Evolutionary conservation across 352 stramenopile species (phyloP), one percentile per base, ranked within the genome.

Genomic region (Phytopythium vexans): DNA sequence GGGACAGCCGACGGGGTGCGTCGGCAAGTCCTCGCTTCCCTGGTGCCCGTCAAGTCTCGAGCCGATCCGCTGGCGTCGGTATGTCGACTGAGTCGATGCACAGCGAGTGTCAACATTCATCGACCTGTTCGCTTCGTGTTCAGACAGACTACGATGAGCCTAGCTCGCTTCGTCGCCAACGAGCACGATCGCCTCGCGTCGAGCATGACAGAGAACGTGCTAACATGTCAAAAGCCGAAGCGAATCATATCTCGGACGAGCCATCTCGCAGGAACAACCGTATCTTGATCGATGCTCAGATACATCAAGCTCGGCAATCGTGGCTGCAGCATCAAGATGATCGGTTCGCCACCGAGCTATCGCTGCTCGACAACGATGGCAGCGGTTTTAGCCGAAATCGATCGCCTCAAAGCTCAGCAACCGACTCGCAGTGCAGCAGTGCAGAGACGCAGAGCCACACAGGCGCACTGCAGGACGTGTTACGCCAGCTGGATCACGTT

Each of bases 91-190:
- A 37, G 12, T 45, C 31, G 9, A 37, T 47, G 4, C 9, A 44
- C 37, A 10, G 12, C 6, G 35, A 47, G 21, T 55, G 34, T 27
- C 33, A 32, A 15, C 6, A n/a, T 9, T 27, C 15, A 15, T 44
- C 21, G 21, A 27, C 21, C 21, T 27, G 21, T 27, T 27, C 21
- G 21, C 21, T 27, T 27, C 21, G 21, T 27, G 21, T 27, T 34
- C n/a, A 58, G 52, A 58, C 52, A 11, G 52, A 58, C 34, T 58
- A 52, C 44, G 35, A 58, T 6, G 15, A 21, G 11, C 27, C 52
- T 10, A 58, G 52, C 35, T 41, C 52, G 52, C 31, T 52, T 36
- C 21, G 32, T 14, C 44, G n/a, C 34, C 45, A 50, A 36, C 42
- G 38, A 51, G 45, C 14, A 31, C 21, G 31, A 43, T 6, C 48